Evolutionary conservation across 1,139 yeast species (phyloP), one percentile per base, ranked within the genome.

Genomic region (Pichia sp.): DNA sequence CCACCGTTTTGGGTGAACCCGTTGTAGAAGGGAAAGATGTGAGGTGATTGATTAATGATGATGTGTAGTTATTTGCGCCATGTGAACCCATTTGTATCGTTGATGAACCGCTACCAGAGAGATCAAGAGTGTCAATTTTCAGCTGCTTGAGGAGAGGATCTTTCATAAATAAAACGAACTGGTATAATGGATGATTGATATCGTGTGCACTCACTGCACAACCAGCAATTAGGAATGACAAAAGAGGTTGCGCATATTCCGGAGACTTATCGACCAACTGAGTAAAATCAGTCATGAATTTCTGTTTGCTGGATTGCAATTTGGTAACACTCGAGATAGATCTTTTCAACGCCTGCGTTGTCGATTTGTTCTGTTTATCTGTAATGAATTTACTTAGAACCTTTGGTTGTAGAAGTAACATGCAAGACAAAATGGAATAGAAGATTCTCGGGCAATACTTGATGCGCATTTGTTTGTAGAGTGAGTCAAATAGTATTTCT

Each of bases 131-230:
- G n/a, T 52, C 50, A 30, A 46, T 46, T 29, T 39, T 47, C 33
- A 44, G 47, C 41, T 38, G 58, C 37, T 44, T 49, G 46, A 44
- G 49, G 38, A 39, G 42, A 31, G 36, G 63, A 13, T 40, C 45
- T 26, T 33, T 38, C 29, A 42, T 31, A 14, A 40, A 38, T 13
- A 35, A 29, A 9, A 76, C 58, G 49, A 72, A 77, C 30, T 50
- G 52, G 12, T 66, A 68, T 7, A 74, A 49, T 1, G 74, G 65
- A 49, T 72, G 72, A 9, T 54, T 41, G 5, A 73, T 67, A 7
- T 46, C 43, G 18, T 36, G 29, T 2, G 43, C 15, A 20, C 47
- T 37, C 6, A 53, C 29, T 2, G 50, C 41, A 27, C 50, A 49
- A 44, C 67, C 66, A 45, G 39, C 64, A 58, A 44, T 58, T 60